Base-by-base conservation (phyloP, 2,329 filamentous ascomycete species). In the Verticillium albo-atrum region DNA sequence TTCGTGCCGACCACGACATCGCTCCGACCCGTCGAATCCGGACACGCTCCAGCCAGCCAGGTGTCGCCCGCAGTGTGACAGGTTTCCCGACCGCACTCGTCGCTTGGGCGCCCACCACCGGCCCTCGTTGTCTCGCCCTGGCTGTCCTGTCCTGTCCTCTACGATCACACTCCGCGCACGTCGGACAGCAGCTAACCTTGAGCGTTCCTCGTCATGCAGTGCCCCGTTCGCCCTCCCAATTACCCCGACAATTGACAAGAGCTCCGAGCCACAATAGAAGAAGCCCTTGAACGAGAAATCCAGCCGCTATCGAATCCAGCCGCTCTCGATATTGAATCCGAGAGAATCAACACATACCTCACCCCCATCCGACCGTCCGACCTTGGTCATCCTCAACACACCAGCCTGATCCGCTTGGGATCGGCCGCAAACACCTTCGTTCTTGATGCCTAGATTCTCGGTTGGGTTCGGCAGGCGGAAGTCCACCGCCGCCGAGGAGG, bases 361-460 rank as follows among this genome's bases (percentile, higher is more conserved):
- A n/a, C n/a, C n/a, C n/a, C n/a, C n/a, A n/a, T n/a, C n/a, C n/a
- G n/a, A n/a, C n/a, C n/a, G n/a, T n/a, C n/a, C n/a, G n/a, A n/a
- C n/a, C n/a, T n/a, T n/a, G n/a, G n/a, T n/a, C n/a, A n/a, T n/a
- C n/a, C n/a, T n/a, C 3, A 23, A 15, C 42, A 23, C 10, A 14
- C 20, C 42, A 23, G 5, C 2, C 42, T 23, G 42, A 50, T 50
- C 42, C n/a, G 20, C 20, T 12, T 25, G 20, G 20, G n/a, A 50
- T 50, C 20, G n/a, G 7, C 42, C n/a, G 12, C n/a, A 12, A 6
- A 50, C 42, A 23, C 10, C 42, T 23, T 9, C 68, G 62, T 70
- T 74, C 76, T 79, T 79, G 73, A 87, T 87, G 84, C 82, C 82
- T 83, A 84, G 81, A 75, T 86, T 87, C 72, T 81, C 82, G 63